Base-by-base conservation (phyloP, 1,284 basidiomycete species). In the Exobasidium cylindrosporum region DNA sequence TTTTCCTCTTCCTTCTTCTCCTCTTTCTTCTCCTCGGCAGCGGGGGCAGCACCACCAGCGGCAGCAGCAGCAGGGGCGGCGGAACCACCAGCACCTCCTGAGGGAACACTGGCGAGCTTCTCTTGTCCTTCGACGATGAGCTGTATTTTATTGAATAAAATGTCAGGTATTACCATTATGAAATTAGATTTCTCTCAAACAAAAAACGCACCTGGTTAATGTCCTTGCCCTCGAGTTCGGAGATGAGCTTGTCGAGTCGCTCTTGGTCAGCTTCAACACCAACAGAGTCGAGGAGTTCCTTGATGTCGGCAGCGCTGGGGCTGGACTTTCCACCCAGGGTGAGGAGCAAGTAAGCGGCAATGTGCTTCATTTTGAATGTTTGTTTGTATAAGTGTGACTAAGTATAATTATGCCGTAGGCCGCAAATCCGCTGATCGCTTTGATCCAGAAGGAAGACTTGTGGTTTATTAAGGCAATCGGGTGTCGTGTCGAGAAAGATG, bases 191-290 rank as follows among this genome's bases (percentile, higher is more conserved):
- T 23, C 17, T 23, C 10, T 3, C 43, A 45, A 3, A 45, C 11
- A 45, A 17, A 13, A 28, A 13, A 28, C 47, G n/a, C 26, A 90
- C 90, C 74, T 87, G 83, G 83, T 89, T 86, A 83, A 96, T 83
- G 82, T 90, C 87, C 86, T 97, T 99, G 84, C 89, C 94, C 74
- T 88, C 82, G 71, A 99, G 88, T 86, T 97, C 95, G 69, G 89
- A 86, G 81, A 98, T 85, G 82, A 99, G 87, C 82, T 87, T 90
- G 67, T 86, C 83, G 77, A 97, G 86, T 74, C 91, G 89, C 63
- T 87, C 88, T 3, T 89, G 85, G 73, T 98, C 94, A 59, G 88
- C 85, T 82, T 96, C 92, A 78, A 97, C 88, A 69, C 81, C 92
- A 78, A 93, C 95, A 66, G 89, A 85, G 70, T 82, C 83, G 73